A percentile compares a stretch with the other conserved stretches of the same genome.
These are phyloP conservation scores for Aspergillus transmontanensis DNA, from an alignment of 2,329 filamentous ascomycete species.

Conservation along the genomic window DNA sequence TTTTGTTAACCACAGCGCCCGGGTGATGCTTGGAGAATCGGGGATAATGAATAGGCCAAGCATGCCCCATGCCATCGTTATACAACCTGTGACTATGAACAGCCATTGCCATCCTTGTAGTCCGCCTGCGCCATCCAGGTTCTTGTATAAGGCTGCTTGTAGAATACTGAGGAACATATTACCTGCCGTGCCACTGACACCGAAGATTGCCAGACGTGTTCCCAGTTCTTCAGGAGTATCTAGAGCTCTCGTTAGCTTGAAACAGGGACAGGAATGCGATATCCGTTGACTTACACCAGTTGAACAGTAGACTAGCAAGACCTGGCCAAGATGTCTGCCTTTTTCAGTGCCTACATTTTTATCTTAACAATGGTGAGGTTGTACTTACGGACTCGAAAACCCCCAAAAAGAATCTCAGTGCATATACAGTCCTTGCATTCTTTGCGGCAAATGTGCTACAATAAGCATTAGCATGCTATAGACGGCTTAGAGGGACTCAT, in stretches of 20 bases:
- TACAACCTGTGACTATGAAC: constrained; percentile 13
- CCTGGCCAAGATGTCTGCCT: constrained; percentile 31
- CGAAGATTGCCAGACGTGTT: constrained; percentile 20
- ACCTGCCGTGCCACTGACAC: constrained; percentile 17
- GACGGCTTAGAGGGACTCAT: background rate
- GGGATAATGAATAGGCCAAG: constrained; percentile 22
- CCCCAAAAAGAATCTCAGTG: constrained; percentile 41
- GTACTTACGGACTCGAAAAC: constrained; percentile 31
- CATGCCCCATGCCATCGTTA: constrained; percentile 20
- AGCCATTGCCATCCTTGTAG: constrained; percentile 12
- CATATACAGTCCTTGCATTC: constrained; percentile 37
- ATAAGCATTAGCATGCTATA: background rate
- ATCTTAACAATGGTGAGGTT: background rate
- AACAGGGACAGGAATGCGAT: background rate
- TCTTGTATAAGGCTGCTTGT: constrained; percentile 21
- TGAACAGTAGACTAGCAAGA: constrained; percentile 26
- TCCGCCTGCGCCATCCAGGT: constrained; percentile 15
- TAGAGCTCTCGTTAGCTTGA: background rate
- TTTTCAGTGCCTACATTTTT: background rate
- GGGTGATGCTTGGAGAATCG: constrained; percentile 20
- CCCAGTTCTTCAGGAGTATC: constrained; percentile 18
- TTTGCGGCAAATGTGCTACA: constrained; percentile 24
- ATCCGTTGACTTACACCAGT: constrained; percentile 17
- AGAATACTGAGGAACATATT: constrained; percentile 23
- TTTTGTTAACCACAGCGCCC: constrained; percentile 21